Evolutionary conservation across 768 basidiomycete species (phyloP).

Genomic region (Mycena sanguinolenta): DNA sequence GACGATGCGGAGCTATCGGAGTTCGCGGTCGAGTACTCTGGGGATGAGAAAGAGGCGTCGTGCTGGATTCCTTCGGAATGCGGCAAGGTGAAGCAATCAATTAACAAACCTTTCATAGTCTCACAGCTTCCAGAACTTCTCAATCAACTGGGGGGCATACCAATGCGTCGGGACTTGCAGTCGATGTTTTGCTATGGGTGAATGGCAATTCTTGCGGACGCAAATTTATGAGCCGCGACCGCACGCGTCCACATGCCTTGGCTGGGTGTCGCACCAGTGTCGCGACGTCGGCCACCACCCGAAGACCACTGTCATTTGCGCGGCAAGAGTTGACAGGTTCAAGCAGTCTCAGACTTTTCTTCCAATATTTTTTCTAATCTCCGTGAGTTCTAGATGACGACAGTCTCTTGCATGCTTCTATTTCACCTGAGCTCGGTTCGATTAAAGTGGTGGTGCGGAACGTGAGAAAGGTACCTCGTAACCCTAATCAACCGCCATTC

Average conservation of each 20-base stretch:
- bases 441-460: conserved; percentile 4
- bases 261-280: conserved; percentile 1
- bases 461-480: not conserved
- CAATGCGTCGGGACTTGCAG: not conserved
- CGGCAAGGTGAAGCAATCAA: conserved; percentile 4
- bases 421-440: conserved; percentile 24
- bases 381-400: conserved; percentile 31
- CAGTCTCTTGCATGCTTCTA: conserved; percentile 6
- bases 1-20: conserved; percentile 2
- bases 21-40: conserved; percentile 8
- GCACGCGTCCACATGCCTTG: not conserved
- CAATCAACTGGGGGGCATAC: not conserved
- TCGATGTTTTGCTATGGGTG: not conserved
- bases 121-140: not conserved
- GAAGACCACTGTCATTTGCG: not conserved
- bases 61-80: conserved; percentile 24
- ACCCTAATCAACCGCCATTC: too few species aligned
- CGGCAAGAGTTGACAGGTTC: conserved; percentile 3
- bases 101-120: not conserved
- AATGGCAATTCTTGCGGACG: not conserved
- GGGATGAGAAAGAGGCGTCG: conserved; percentile 12
- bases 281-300: not conserved
- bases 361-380: conserved; percentile 11
- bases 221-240: not conserved
- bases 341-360: not conserved